Conservation (phyloP, 345 rosid genomes). For the Heritiera fomes region DNA sequence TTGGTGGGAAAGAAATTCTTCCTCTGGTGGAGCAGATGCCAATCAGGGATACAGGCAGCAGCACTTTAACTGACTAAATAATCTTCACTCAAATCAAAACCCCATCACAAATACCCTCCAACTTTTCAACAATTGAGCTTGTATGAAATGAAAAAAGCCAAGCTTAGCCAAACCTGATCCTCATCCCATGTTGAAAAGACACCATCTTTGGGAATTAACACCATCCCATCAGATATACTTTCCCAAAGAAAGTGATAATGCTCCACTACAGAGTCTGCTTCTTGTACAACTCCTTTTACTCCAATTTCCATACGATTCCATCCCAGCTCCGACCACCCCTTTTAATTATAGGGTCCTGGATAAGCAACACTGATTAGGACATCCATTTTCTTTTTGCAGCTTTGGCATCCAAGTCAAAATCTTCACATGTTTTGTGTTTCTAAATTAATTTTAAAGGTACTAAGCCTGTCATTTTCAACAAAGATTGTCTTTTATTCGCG, state of each 20-base stretch:
- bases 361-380: constrained; percentile 23
- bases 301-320: not conserved
- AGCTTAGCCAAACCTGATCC: not conserved
- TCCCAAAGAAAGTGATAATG: not conserved
- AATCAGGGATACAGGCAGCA: not conserved
- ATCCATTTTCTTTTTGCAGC: constrained; percentile 6
- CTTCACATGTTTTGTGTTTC: not conserved
- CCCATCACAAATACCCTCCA: constrained; percentile 10
- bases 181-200: constrained; percentile 2
- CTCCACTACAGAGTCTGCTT: constrained; percentile 18
- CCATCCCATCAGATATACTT: not conserved
- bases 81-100: not conserved
- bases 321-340: not conserved
- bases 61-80: not conserved
- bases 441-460: not conserved
- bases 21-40: too few species aligned
- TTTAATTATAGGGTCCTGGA: not conserved
- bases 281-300: not conserved
- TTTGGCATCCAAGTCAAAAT: not conserved
- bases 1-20: too few species aligned
- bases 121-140: not conserved
- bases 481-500: constrained; percentile 5
- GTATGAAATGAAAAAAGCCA: not conserved
- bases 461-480: constrained; percentile 25
- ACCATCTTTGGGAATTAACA: not conserved